phyloP scores from a whole-genome alignment of 495 filamentous ascomycete species.

The Cenococcum geophilum region DNA sequence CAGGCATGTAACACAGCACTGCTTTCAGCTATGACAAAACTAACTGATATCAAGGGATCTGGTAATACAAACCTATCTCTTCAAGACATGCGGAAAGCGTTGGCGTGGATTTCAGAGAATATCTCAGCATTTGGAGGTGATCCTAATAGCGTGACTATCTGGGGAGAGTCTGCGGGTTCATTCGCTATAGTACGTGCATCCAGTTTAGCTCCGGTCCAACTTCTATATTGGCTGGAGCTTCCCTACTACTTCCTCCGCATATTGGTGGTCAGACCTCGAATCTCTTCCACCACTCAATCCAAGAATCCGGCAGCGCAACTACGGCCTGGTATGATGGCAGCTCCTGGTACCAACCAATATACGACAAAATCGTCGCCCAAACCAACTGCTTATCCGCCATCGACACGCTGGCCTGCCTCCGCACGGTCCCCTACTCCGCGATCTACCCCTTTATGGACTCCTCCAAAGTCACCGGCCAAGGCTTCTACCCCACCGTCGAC shows the following conservation, averaged over 20 bases:
- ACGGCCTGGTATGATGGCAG: constrained; percentile 31
- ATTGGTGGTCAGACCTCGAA: constrained; percentile 16
- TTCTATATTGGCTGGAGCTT: not conserved
- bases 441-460: constrained; percentile 29
- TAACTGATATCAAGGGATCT: constrained; percentile 3
- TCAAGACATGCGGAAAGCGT: constrained; percentile 26
- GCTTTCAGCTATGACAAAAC: not conserved
- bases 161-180: constrained; percentile 29
- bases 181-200: constrained; percentile 22
- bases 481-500: constrained; percentile 30
- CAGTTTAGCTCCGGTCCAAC: not conserved
- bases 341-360: constrained; percentile 32
- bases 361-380: constrained; percentile 27
- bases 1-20: not conserved
- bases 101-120: constrained; percentile 28
- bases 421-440: constrained; percentile 22
- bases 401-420: constrained; percentile 28
- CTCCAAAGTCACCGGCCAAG: constrained; percentile 26
- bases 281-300: constrained; percentile 30
- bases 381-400: constrained; percentile 25
- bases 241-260: too few species aligned
- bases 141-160: constrained; percentile 20
- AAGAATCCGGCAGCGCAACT: constrained; percentile 26
- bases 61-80: constrained; percentile 29
- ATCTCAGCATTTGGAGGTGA: constrained; percentile 25